These are phyloP conservation scores for Jatropha curcas DNA, from an alignment of 345 rosid genomes.

Conservation along the genomic window DNA sequence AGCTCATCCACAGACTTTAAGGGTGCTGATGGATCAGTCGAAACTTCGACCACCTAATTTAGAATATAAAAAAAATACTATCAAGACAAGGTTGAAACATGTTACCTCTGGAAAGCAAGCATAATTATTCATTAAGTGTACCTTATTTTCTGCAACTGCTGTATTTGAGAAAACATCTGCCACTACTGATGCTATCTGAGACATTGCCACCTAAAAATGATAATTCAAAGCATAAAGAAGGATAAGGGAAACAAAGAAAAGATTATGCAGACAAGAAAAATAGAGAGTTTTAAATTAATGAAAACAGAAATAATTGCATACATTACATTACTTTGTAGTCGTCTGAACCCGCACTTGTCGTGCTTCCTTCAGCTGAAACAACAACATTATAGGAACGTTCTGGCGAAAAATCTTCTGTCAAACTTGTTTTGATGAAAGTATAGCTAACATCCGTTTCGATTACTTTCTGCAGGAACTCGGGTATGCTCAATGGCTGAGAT, in stretches of 20 bases:
- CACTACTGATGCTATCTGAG: constrained; percentile 73
- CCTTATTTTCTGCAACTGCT: constrained; percentile 91
- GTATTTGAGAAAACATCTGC: constrained; percentile 88
- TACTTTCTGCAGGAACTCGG: constrained; percentile 68
- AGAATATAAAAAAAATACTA: not conserved
- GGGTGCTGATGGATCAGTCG: constrained; percentile 75
- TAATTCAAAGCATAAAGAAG: constrained; percentile 2
- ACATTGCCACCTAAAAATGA: constrained; percentile 60
- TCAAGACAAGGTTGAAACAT: not conserved
- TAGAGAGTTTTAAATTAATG: not conserved
- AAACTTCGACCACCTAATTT: constrained; percentile 78
- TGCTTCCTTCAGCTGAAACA: constrained; percentile 71
- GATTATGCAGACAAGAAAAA: not conserved
- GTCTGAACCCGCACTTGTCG: constrained; percentile 37
- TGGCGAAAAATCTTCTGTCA: constrained; percentile 77
- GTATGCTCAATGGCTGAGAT: constrained; percentile 52
- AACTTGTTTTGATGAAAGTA: constrained; percentile 73
- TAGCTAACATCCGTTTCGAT: constrained; percentile 69
- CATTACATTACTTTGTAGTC: constrained; percentile 99
- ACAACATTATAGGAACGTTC: constrained; percentile 82
- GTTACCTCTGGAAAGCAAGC: not conserved
- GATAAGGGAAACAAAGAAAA: constrained; percentile 1
- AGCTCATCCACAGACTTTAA: constrained; percentile 61
- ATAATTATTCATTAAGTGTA: constrained; percentile 15
- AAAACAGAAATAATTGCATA: constrained; percentile 58